Conservation (phyloP, 1,139 yeast species). For the Saccharomycopsis phalli region DNA sequence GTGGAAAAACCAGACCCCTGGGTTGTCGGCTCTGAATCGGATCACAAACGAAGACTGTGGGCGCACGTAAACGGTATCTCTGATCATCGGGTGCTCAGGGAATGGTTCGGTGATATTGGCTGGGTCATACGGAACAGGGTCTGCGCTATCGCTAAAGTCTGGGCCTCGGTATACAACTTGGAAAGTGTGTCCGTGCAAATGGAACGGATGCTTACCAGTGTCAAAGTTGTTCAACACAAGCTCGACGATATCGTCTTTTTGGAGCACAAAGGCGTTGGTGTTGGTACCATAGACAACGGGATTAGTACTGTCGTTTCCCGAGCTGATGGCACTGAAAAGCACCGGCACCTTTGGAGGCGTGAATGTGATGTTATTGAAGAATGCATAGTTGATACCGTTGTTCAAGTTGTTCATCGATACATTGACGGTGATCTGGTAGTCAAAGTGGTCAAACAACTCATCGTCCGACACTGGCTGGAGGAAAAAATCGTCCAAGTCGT, state of each 20-base stretch:
- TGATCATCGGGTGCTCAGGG: constrained; percentile 60
- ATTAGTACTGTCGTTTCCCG: constrained; percentile 53
- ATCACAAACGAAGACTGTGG: constrained; percentile 63
- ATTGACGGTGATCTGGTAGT: constrained; percentile 52
- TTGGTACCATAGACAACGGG: constrained; percentile 66
- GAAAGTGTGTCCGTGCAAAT: constrained; percentile 74
- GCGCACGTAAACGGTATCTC: constrained; percentile 61
- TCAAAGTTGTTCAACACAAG: constrained; percentile 63
- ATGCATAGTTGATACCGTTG: constrained; percentile 82
- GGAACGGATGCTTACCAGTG: constrained; percentile 83
- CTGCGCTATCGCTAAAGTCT: constrained; percentile 41
- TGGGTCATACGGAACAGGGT: constrained; percentile 23
- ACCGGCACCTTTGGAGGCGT: constrained; percentile 77
- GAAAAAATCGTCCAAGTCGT: constrained; percentile 44
- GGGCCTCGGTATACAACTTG: constrained; percentile 55
- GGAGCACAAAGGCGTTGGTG: constrained; percentile 64
- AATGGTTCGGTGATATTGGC: constrained; percentile 35
- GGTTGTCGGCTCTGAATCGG: constrained; percentile 72
- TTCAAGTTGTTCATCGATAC: constrained; percentile 72
- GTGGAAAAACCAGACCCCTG: constrained; percentile 92
- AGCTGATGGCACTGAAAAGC: constrained; percentile 58
- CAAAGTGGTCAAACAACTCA: constrained; percentile 54
- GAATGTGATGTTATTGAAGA: constrained; percentile 79
- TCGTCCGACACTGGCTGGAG: constrained; percentile 47
- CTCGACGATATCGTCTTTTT: constrained; percentile 59